Evolutionary conservation across 2,329 filamentous ascomycete species (phyloP), one percentile per base, ranked within the genome.

Genomic region (Botrytis medusae): DNA sequence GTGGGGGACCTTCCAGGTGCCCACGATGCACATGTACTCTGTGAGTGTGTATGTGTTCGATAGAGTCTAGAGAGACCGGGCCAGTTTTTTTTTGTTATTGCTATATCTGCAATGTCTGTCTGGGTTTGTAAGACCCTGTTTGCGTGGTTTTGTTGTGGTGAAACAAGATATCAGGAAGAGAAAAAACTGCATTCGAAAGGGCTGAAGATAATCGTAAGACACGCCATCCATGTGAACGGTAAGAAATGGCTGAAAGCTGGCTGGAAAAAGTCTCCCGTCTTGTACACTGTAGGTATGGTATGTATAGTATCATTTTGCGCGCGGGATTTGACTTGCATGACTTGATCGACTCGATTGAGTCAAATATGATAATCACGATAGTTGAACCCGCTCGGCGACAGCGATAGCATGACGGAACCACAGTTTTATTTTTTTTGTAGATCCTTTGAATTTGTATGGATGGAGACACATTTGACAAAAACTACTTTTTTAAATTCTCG

Each of bases 81-180:
- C 42, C 25, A 16, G n/a, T n/a, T 65, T 44, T 48, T 10, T 37
- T 37, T 8, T 8, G 37, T 37, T 37, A 37, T 48, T 48, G n/a
- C 63, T 10, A n/a, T 69, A 1, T 65, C 32, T 67, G 22, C 44
- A 25, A 34, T 51, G 46, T 67, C 63, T 51, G n/a, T 40, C 40
- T 46, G 20, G 63, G 44, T 70, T 70, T 70, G 25, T 46, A 18
- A 61, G 68, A 70, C 68, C 54, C 68, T 70, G 22, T 40, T 46
- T 70, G 68, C 68, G 54, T 61, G 37, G 34, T 62, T 62, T 61
- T 46, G 0, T 42, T 10, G 54, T 37, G 42, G 68, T 61, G 54
- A 37, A 60, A 70, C 68, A 44, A 37, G 32, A 37, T 12, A 44
- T 42, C 25, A 42, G 37, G 18, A 18, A 54, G n/a, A 54, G 7